A percentile compares a stretch with the other conserved stretches of the same genome.
Conservation (phyloP, 225 moss, liverwort and hornwort genomes). For the Rhytidiadelphus loreus region DNA sequence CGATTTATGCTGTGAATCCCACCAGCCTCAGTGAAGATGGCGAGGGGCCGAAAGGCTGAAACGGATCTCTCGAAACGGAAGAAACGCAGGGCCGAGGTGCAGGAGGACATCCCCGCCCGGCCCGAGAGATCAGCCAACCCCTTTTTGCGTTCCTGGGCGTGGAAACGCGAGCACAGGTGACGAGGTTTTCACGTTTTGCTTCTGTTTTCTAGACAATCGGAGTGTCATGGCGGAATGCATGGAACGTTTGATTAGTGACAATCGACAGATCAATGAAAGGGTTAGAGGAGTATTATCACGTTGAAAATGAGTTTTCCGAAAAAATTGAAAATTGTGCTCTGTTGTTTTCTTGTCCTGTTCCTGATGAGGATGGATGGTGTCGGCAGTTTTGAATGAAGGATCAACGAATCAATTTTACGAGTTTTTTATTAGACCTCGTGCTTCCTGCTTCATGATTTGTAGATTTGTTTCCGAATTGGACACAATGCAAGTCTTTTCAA, state of each 20-base stretch:
- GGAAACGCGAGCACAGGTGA: slow-evolving; percentile 55
- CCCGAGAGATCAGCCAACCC: slow-evolving; percentile 4
- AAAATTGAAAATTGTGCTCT: background rate
- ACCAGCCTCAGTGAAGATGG: background rate
- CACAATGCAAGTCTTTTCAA: no score
- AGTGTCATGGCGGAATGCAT: background rate
- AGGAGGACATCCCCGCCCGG: background rate
- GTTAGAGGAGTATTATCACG: background rate
- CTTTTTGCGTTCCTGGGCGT: slow-evolving; percentile 42
- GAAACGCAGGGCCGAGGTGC: background rate
- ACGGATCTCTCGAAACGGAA: background rate
- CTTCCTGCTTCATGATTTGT: background rate
- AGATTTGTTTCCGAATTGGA: background rate
- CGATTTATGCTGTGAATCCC: background rate
- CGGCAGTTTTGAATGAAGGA: background rate
- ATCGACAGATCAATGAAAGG: background rate
- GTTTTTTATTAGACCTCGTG: background rate
- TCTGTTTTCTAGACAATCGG: background rate
- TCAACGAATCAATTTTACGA: background rate
- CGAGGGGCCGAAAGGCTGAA: slow-evolving; percentile 2
- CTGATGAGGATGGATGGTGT: background rate
- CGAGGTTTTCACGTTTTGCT: background rate
- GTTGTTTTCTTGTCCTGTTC: background rate
- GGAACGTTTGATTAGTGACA: background rate
- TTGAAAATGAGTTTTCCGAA: background rate